Evolutionary conservation across 2,329 filamentous ascomycete species (phyloP), one percentile per base, ranked within the genome.

Genomic region (Colletotrichum incanum): DNA sequence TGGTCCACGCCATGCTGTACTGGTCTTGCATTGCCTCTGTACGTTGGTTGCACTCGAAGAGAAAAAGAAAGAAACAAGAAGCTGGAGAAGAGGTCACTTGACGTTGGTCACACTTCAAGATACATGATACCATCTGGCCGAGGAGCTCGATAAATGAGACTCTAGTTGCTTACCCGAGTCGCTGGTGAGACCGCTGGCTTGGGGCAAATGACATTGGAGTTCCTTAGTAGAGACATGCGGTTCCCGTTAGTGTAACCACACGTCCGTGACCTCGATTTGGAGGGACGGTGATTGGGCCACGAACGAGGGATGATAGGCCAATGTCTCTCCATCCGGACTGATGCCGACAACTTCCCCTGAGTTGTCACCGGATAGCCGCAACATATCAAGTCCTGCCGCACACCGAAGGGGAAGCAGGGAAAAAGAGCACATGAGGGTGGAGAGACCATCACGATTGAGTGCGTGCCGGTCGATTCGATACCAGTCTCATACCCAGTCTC

Each of bases 391-490:
- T 34, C 43, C 31, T 20, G 34, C 54, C 34, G 6, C 23, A 9
- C 54, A 56, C 20, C n/a, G 9, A 54, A 52, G 28, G 28, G 49
- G 11, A 52, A 26, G 34, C 34, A 41, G 34, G 54, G 41, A 8
- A 34, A 23, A 37, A 52, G 47, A 39, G 43, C 58, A 41, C 60
- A 43, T 34, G 59, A 56, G 31, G 23, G 66, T 9, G 55, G n/a
- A 5, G 64, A 20, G 28, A 11, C 5, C 6, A 39, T 39, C 18
- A 14, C 23, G 18, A 26, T 18, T 26, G 34, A 23, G 37, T 58
- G 60, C 56, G 41, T 58, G 66, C 60, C 39, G 60, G 39, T 63
- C 58, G 58, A 63, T 49, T 68, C n/a, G 49, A 63, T 41, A 41
- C 59, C 37, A 58, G 43, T 58, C 41, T 43, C 60, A 31, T 12